Evolutionary conservation across 2,329 filamentous ascomycete genomes (phyloP).

Genomic region (Tolypocladium tundrense): DNA sequence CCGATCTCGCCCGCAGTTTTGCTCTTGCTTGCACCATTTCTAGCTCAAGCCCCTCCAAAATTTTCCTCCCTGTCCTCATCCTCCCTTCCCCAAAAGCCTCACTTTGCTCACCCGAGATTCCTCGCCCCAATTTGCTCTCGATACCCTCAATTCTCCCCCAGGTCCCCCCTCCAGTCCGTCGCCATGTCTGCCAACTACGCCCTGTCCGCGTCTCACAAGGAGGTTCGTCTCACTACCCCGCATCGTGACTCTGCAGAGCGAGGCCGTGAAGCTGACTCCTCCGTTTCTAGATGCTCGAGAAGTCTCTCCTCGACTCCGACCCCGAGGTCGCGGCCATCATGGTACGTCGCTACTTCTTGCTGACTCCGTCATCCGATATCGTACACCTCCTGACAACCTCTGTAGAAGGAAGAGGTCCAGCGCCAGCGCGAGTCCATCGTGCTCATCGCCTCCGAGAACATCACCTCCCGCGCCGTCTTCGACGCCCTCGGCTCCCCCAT

Average conservation of each 20-base stretch:
- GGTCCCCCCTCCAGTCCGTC: constrained; percentile 4
- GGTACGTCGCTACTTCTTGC: constrained; percentile 42
- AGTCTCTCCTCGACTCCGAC: constrained; percentile 82
- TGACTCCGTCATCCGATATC: neutral
- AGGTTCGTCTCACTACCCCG: constrained; percentile 27
- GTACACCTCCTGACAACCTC: constrained; percentile 17
- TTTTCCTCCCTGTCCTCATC: constrained; percentile 1
- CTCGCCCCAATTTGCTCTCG: neutral
- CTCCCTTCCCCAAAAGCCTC: neutral
- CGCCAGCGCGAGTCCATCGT: constrained; percentile 98
- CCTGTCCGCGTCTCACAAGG: constrained; percentile 43
- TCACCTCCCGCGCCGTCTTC: constrained; percentile 96
- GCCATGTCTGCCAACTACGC: constrained; percentile 40
- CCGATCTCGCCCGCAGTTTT: constrained; percentile 7
- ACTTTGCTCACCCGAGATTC: neutral
- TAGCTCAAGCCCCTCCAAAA: constrained; percentile 1
- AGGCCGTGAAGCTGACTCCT: constrained; percentile 1
- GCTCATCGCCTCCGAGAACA: constrained; percentile 97
- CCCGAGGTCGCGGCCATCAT: constrained; percentile 95
- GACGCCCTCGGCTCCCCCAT: constrained; percentile 91
- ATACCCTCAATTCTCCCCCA: neutral
- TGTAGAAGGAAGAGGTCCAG: constrained; percentile 81
- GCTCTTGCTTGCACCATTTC: neutral
- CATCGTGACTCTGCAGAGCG: neutral
- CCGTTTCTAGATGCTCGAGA: constrained; percentile 74